Evolutionary conservation across 768 basidiomycete genomes (phyloP).

Genomic region (Sarcomyxa edulis): DNA sequence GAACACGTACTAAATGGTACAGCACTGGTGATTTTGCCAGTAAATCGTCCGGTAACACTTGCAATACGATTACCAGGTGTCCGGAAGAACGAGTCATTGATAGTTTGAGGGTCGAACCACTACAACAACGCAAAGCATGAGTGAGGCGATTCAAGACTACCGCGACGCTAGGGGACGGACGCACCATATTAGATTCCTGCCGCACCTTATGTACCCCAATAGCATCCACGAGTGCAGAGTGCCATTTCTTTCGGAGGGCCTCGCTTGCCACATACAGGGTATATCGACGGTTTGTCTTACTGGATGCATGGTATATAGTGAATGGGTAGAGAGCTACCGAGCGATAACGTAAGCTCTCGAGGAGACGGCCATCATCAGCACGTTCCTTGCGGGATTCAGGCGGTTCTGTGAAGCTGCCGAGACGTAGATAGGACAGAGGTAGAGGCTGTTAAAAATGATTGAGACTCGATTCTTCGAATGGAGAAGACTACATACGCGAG

Average conservation of each 20-base stretch:
- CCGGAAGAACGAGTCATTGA: constrained; percentile 64
- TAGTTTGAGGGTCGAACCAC: constrained; percentile 60
- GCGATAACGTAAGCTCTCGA: constrained; percentile 50
- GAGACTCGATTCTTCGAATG: neutral
- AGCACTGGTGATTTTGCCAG: constrained; percentile 57
- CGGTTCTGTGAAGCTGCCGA: constrained; percentile 56
- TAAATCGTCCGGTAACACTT: constrained; percentile 27
- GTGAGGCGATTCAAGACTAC: neutral
- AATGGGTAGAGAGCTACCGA: constrained; percentile 66
- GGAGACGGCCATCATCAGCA: constrained; percentile 48
- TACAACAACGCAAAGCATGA: constrained; percentile 18
- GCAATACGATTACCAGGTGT: constrained; percentile 29
- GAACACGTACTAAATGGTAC: constrained; percentile 64
- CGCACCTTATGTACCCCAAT: constrained; percentile 57
- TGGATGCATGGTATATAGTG: constrained; percentile 67
- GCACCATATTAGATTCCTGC: constrained; percentile 71
- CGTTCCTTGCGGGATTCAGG: constrained; percentile 63
- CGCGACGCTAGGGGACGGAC: constrained; percentile 9
- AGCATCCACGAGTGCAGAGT: constrained; percentile 52
- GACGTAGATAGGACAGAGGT: constrained; percentile 70
- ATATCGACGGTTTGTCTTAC: constrained; percentile 53
- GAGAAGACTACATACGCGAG: constrained; percentile 45
- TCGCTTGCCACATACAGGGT: constrained; percentile 67
- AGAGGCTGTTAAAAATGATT: constrained; percentile 74
- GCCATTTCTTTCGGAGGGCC: constrained; percentile 56